phyloP scores from a whole-genome alignment of 2,329 filamentous ascomycete genomes.

The Fusarium continuum region DNA sequence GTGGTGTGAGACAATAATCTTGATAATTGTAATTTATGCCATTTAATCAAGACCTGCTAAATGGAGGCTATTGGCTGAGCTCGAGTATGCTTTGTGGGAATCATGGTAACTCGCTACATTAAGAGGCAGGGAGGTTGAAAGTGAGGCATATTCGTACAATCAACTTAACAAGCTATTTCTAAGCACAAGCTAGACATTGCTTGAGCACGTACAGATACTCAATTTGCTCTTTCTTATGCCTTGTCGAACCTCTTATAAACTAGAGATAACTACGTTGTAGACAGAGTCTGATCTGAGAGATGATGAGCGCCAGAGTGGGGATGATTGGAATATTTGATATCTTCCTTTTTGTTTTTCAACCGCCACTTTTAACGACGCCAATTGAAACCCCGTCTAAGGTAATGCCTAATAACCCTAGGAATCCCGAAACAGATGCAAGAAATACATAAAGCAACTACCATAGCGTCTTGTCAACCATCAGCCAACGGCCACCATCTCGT shows the following conservation, averaged over 20 bases:
- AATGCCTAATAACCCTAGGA: slow-evolving; percentile 31
- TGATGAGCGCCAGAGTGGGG: background rate
- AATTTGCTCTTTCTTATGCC: too few relatives aligned
- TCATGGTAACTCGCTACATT: background rate
- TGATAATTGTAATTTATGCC: too few relatives aligned
- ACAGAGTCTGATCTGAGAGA: background rate
- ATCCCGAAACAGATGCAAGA: slow-evolving; percentile 36
- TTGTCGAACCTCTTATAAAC: too few relatives aligned
- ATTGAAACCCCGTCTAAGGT: slow-evolving; percentile 35
- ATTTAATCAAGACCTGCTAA: too few relatives aligned
- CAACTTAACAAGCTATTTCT: background rate
- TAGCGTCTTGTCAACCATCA: slow-evolving; percentile 17
- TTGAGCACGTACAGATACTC: too few relatives aligned
- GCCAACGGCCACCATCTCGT: slow-evolving; percentile 9
- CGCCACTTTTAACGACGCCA: slow-evolving; percentile 36
- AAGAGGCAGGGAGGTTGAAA: background rate
- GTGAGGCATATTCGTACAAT: background rate
- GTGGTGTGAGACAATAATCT: too few relatives aligned
- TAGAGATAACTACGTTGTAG: too few relatives aligned
- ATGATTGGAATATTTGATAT: slow-evolving; percentile 10
- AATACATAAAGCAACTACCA: slow-evolving; percentile 23
- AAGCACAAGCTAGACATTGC: too few relatives aligned
- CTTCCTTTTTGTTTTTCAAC: slow-evolving; percentile 26
- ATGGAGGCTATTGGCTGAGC: too few relatives aligned
- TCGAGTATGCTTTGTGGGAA: too few relatives aligned